Evolutionary conservation across 2,329 filamentous ascomycete species (phyloP), one percentile per base, ranked within the genome.

Genomic region (Pochonia chlamydosporia): DNA sequence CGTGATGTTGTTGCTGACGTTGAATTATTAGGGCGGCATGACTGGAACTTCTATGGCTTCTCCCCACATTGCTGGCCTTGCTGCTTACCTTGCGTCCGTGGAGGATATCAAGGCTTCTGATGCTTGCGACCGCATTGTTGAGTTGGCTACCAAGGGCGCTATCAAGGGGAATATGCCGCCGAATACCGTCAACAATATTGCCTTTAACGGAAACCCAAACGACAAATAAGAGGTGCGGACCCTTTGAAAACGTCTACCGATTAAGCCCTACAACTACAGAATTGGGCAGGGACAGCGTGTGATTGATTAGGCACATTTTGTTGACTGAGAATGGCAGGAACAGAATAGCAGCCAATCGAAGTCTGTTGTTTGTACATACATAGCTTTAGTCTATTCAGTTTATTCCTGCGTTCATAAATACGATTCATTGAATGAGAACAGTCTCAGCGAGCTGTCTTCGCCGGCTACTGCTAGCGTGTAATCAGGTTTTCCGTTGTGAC

Each of bases 401-500:
- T 28, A 52, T 49, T 44, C 47, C 48, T 46, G 26, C 25, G 25
- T 41, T 35, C 43, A 46, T 9, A 63, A 42, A 52, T 59, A 65
- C 3, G 45, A 49, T 42, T 62, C 50, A 7, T 54, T 53, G 49
- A 77, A 65, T 5, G 69, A 68, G 61, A 81, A 82, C 49, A 85
- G 64, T 54, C 81, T 71, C 42, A 84, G 61, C 36, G 81, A 82
- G 52, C 73, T 72, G 60, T 85, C 81, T 56, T 84, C 81, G 43
- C 81, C 75, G 20, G 78, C 78, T 49, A 81, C 63, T 4, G 76
- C 78, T 23, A 81, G 59, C 53, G 76, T 69, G 33, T 58, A 57
- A 31, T 50, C 43, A 36, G 57, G 61, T 16, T 62, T 52, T 11
- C 63, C 59, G 24, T 61, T 52, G n/a, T 50, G 50, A 3, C 43